A percentile compares a stretch with the other conserved stretches of the same genome.
These are phyloP conservation scores for Rhinocladiella mackenziei DNA, from an alignment of 2,329 filamentous ascomycete species.

Conservation along the genomic window DNA sequence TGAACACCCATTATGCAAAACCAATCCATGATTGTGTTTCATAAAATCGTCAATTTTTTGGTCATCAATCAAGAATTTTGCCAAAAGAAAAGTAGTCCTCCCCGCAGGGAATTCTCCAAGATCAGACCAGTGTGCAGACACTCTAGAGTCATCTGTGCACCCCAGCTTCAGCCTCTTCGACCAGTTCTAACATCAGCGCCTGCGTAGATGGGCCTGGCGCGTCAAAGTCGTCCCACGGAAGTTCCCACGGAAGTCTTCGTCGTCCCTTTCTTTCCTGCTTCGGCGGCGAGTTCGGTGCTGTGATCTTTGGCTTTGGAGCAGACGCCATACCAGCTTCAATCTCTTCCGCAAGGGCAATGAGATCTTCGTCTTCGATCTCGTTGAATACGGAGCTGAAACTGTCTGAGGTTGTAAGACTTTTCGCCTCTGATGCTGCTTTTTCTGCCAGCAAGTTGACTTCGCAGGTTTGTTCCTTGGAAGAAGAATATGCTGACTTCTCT, in stretches of 20 bases:
- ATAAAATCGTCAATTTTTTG: too few species aligned
- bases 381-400: conserved; percentile 23
- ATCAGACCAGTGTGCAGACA: too few species aligned
- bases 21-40: too few species aligned
- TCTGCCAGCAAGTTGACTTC: not conserved
- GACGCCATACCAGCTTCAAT: conserved; percentile 10
- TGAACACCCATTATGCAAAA: too few species aligned
- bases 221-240: conserved; percentile 14
- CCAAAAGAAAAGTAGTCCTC: too few species aligned
- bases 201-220: conserved; percentile 22
- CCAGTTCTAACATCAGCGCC: conserved; percentile 18
- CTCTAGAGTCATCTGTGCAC: not conserved
- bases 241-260: conserved; percentile 10
- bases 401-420: conserved; percentile 2
- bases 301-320: not conserved
- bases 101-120: too few species aligned
- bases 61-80: too few species aligned
- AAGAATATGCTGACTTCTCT: not conserved
- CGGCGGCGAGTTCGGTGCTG: too few species aligned
- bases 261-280: not conserved
- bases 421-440: not conserved
- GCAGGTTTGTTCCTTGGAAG: not conserved
- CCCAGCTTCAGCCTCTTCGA: conserved; percentile 18
- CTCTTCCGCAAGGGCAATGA: conserved; percentile 16
- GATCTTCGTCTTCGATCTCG: conserved; percentile 21